A percentile compares a stretch with the other conserved stretches of the same genome.
Conservation (phyloP, 2,329 filamentous ascomycete genomes). For the Plectosphaerella sp. region DNA sequence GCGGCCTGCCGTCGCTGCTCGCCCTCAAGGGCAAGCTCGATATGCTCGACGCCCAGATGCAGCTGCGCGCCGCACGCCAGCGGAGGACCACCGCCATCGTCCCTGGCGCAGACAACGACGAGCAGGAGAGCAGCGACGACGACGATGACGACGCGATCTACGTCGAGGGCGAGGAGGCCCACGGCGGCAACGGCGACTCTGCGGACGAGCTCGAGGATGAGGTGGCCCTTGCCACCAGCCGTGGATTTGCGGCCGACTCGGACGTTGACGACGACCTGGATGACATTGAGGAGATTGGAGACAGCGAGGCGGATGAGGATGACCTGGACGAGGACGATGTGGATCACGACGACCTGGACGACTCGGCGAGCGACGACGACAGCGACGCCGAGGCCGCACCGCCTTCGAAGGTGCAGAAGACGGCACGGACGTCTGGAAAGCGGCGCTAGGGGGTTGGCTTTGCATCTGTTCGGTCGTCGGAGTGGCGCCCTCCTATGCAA, state of each 20-base stretch:
- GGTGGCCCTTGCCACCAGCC: constrained; percentile 30
- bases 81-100: constrained; percentile 23
- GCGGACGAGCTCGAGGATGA: not conserved
- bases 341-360: constrained; percentile 52
- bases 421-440: constrained; percentile 28
- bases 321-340: constrained; percentile 55
- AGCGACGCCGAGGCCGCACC: constrained; percentile 45
- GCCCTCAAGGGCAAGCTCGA: constrained; percentile 93
- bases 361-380: constrained; percentile 49
- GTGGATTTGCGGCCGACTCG: constrained; percentile 53
- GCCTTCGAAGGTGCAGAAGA: constrained; percentile 40
- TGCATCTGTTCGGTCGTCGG: too few species aligned
- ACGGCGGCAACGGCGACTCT: not conserved
- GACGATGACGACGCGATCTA: constrained; percentile 68
- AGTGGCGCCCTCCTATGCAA: too few species aligned
- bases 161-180: constrained; percentile 72
- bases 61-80: constrained; percentile 68
- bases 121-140: constrained; percentile 47
- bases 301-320: constrained; percentile 41
- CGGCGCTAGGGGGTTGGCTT: constrained; percentile 8
- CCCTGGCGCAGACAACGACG: constrained; percentile 18
- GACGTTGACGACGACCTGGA: constrained; percentile 48
- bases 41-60: constrained; percentile 86
- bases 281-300: constrained; percentile 35
- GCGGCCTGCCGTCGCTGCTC: constrained; percentile 75